Base-by-base conservation (phyloP, 1,284 basidiomycete species). In the Tilletia setariae region DNA sequence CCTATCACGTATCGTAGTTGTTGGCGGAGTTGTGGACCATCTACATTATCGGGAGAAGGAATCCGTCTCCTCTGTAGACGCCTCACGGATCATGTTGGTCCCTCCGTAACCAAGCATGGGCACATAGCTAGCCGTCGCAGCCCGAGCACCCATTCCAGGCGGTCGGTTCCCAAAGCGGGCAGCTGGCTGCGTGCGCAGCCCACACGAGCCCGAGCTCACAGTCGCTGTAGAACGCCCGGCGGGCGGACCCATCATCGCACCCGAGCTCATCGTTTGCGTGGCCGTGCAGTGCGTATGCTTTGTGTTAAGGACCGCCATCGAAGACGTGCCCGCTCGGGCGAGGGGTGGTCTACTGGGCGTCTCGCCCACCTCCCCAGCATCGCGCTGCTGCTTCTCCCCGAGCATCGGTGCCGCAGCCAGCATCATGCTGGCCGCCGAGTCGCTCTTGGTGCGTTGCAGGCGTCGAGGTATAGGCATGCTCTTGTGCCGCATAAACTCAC, bases 401-500 rank as follows among this genome's bases (percentile, higher is more conserved):
- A 32, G 32, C 35, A 15, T 40, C n/a, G 28, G 32, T 21, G 7
- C n/a, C 32, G n/a, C n/a, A 32, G 61, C 28, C 23, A 59, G 28
- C 56, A 61, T 30, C 56, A 61, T 35, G 28, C 19, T 19, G 30
- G 28, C 56, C 23, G 56, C 56, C 3, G 56, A 61, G 13, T 61
- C 56, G 28, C 56, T 61, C 56, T 61, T 32, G 7, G 56, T 61
- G 28, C 56, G 28, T 21, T 44, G 40, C 43, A 43, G 42, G 40
- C 62, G 43, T 21, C 40, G 21, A 15, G 40, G 61, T 19, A 63
- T 21, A 11, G 43, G 62, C 40, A 28, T 40, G 15, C 30, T 35
- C 56, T 61, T 61, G 44, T 80, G 76, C 6, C 79, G 70, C 15
- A 70, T 66, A 74, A 87, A 87, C 83, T 90, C 92, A 43, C 79